Conservation (phyloP, 2,329 filamentous ascomycete genomes). For the Aspergillus chevalieri region DNA sequence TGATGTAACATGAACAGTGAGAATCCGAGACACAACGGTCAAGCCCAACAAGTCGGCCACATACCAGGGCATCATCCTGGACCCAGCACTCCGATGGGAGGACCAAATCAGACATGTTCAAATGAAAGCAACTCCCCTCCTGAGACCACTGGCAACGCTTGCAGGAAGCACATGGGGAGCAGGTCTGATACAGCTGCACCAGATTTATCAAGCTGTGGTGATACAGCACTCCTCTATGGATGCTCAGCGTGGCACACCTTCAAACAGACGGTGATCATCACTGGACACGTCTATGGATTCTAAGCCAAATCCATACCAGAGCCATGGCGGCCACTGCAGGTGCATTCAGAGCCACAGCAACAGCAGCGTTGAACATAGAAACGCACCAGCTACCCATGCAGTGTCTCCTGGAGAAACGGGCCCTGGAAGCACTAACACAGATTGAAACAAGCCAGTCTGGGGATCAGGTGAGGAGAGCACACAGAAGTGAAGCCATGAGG, state of each 20-base stretch:
- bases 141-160: neutral
- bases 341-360: neutral
- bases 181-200: neutral
- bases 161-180: neutral
- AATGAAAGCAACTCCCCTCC: neutral
- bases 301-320: neutral
- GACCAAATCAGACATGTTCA: neutral
- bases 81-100: neutral
- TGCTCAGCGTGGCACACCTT: neutral
- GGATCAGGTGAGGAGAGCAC: neutral
- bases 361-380: neutral
- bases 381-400: neutral
- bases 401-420: neutral
- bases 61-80: neutral
- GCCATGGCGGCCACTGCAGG: neutral
- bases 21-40: neutral
- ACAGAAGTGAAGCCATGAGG: neutral
- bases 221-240: neutral
- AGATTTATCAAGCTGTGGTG: neutral
- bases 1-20: neutral
- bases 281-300: neutral
- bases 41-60: neutral
- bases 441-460: neutral
- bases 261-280: neutral
- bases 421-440: neutral